Evolutionary conservation across 805 yeast genomes (phyloP).

Genomic region (Candida vaughaniae): DNA sequence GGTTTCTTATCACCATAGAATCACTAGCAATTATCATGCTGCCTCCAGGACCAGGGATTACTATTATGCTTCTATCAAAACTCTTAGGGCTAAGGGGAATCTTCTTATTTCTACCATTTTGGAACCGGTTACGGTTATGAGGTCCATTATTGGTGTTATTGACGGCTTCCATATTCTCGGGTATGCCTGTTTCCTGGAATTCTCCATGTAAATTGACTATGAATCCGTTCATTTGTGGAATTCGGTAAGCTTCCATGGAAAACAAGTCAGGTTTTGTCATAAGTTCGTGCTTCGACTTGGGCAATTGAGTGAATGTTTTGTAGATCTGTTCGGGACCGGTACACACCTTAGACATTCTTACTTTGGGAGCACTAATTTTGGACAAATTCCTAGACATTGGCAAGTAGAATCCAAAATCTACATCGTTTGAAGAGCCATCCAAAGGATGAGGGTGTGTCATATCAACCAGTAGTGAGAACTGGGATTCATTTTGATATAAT

Average conservation of each 20-base stretch:
- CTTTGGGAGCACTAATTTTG: slow-evolving; percentile 53
- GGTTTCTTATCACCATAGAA: slow-evolving; percentile 64
- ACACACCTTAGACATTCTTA: slow-evolving; percentile 58
- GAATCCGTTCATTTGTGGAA: slow-evolving; percentile 72
- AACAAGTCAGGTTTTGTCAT: slow-evolving; percentile 60
- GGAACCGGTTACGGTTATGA: slow-evolving; percentile 16
- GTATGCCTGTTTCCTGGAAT: slow-evolving; percentile 65
- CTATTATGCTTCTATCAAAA: slow-evolving; percentile 84
- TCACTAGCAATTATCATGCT: slow-evolving; percentile 86
- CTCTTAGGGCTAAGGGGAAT: slow-evolving; percentile 57
- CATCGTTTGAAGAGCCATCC: slow-evolving; percentile 12
- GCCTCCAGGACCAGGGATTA: slow-evolving; percentile 67
- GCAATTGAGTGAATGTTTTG: slow-evolving; percentile 62
- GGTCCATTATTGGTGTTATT: slow-evolving; percentile 7
- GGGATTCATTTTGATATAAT: slow-evolving; percentile 79
- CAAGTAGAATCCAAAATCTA: slow-evolving; percentile 63
- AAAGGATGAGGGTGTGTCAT: slow-evolving; percentile 57
- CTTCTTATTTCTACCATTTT: slow-evolving; percentile 28
- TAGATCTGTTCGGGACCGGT: slow-evolving; percentile 69
- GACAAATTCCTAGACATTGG: slow-evolving; percentile 75
- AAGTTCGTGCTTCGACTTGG: slow-evolving; percentile 75
- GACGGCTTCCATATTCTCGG: slow-evolving; percentile 34
- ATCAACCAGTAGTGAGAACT: slow-evolving; percentile 80
- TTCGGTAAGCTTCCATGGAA: slow-evolving; percentile 76
- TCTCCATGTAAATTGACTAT: slow-evolving; percentile 81